Evolutionary conservation across 106 monocot species (phyloP).

Genomic region (Phalaenopsis equestris): DNA sequence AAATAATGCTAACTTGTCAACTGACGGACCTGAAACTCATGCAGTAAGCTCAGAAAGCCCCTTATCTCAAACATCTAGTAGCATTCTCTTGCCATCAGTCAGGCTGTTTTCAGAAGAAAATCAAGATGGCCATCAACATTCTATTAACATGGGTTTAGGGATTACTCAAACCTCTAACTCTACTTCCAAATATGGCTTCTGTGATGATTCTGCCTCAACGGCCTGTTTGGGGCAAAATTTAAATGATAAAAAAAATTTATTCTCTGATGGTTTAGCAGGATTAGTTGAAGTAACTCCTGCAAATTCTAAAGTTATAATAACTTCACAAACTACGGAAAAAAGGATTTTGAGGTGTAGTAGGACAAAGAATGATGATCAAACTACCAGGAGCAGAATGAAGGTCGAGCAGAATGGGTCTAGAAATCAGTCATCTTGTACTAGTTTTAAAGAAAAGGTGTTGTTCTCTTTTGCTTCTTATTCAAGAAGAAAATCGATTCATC

Average conservation of each 20-base stretch:
- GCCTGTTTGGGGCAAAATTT: background rate
- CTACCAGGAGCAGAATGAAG: background rate
- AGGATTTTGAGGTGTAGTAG: background rate
- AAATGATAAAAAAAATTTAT: background rate
- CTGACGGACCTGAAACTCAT: background rate
- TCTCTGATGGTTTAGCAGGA: background rate
- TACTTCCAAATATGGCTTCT: background rate
- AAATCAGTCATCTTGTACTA: background rate
- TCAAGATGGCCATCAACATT: background rate
- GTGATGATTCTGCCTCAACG: background rate
- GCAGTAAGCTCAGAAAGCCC: background rate
- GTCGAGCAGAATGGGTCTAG: background rate
- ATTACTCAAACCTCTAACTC: background rate
- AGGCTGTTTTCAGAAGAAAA: conserved; percentile 1
- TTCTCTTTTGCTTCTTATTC: background rate
- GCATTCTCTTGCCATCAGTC: background rate
- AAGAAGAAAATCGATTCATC: background rate
- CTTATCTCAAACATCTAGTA: background rate
- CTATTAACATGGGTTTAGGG: background rate
- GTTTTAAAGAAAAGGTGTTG: background rate
- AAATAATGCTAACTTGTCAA: background rate
- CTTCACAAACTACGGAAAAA: background rate
- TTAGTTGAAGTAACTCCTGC: background rate
- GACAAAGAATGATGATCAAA: conserved; percentile 1
- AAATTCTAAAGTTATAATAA: background rate